Conservation (phyloP, 441 rosid genomes). For the Monsonia emarginata region DNA sequence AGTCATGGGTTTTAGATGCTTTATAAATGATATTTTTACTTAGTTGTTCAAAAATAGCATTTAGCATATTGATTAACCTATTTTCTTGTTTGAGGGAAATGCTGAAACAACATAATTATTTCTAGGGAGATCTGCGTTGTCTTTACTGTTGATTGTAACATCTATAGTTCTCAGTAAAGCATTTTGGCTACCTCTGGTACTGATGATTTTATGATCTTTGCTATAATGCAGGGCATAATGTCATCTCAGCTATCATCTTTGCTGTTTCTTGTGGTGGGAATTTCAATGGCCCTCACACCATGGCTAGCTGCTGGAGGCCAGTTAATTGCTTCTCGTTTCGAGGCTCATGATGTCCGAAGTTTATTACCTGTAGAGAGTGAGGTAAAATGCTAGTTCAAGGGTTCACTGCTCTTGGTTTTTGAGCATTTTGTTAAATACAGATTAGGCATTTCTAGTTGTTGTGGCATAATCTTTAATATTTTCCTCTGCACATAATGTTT, state of each 20-base stretch:
- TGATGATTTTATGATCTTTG: constrained; percentile 10
- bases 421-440: constrained; percentile 6
- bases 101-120: not conserved
- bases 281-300: constrained; percentile 96
- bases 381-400: constrained; percentile 34
- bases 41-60: not conserved
- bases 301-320: constrained; percentile 99
- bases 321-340: constrained; percentile 86
- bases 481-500: constrained; percentile 17
- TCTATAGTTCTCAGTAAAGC: not conserved
- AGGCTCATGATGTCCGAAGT: constrained; percentile 90
- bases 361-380: constrained; percentile 89
- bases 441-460: constrained; percentile 14
- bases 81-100: not conserved
- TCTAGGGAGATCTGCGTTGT: not conserved
- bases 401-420: constrained; percentile 2
- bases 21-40: no score
- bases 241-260: constrained; percentile 83
- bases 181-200: constrained; percentile 8
- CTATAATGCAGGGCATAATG: constrained; percentile 76
- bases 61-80: not conserved
- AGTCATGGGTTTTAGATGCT: no score
- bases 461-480: no score
- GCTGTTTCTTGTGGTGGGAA: constrained; percentile 90
- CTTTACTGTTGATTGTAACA: not conserved